These are phyloP conservation scores for Eucalyptus shirleyi DNA, from an alignment of 345 rosid genomes.

Conservation along the genomic window DNA sequence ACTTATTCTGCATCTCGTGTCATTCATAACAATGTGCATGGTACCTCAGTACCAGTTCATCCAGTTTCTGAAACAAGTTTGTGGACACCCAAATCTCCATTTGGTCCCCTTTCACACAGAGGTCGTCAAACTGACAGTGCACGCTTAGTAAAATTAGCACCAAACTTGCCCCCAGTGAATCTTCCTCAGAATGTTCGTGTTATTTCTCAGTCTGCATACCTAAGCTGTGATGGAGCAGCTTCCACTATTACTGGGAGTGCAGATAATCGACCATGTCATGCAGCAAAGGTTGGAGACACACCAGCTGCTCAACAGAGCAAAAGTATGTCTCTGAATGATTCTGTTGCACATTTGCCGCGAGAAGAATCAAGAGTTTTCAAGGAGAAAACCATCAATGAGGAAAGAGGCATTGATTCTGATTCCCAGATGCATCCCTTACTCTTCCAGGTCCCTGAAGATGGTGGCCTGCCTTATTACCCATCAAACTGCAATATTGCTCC, in stretches of 20 bases:
- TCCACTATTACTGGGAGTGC: background rate
- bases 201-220: conserved; percentile 56
- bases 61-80: conserved; percentile 7
- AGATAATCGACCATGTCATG: background rate
- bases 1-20: conserved; percentile 1
- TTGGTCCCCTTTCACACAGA: conserved; percentile 25
- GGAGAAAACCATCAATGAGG: conserved; percentile 30
- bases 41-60: conserved; percentile 2
- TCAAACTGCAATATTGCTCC: conserved; percentile 19
- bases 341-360: conserved; percentile 6
- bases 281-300: background rate
- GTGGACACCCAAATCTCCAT: conserved; percentile 20
- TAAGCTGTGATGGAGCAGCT: conserved; percentile 27
- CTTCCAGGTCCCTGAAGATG: conserved; percentile 60
- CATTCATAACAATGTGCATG: background rate
- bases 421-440: conserved; percentile 90
- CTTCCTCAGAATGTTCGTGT: conserved; percentile 89
- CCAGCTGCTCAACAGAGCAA: conserved; percentile 5
- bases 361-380: conserved; percentile 27
- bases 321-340: conserved; percentile 12
- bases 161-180: conserved; percentile 87
- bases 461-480: conserved; percentile 39
- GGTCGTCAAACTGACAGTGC: conserved; percentile 26
- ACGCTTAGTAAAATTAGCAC: conserved; percentile 79
- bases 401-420: conserved; percentile 30